A percentile compares a stretch with the other conserved stretches of the same genome.
Evolutionary conservation across 176 grass and related monocot species (phyloP).

Genomic region (Oryza meyeriana): DNA sequence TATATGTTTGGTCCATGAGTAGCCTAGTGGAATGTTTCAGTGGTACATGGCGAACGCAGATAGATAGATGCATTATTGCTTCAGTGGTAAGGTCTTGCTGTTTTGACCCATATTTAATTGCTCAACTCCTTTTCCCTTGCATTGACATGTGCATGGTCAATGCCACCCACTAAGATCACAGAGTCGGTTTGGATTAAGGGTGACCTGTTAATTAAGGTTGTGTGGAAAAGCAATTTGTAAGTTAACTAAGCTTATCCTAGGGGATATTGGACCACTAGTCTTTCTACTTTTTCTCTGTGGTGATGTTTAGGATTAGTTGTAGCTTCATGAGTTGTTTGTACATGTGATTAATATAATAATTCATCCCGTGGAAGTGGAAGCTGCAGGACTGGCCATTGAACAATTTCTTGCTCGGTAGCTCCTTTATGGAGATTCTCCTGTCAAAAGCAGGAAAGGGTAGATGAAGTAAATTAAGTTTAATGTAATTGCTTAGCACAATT

Average conservation of each 20-base stretch:
- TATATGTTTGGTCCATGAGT: neutral
- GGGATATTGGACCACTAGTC: constrained; percentile 18
- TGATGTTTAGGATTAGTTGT: neutral
- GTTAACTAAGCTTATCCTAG: constrained; percentile 19
- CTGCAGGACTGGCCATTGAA: neutral
- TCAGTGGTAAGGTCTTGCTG: neutral
- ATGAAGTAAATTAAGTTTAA: neutral
- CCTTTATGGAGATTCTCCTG: neutral
- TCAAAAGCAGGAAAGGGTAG: neutral
- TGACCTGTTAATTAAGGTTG: constrained; percentile 29
- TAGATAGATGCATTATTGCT: neutral
- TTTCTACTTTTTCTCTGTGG: neutral
- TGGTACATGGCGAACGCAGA: neutral
- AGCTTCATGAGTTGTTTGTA: neutral
- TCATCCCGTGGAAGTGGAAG: neutral
- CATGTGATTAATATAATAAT: neutral
- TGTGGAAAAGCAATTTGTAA: neutral
- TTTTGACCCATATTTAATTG: neutral
- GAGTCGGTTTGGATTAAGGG: constrained; percentile 22
- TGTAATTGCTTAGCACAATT: neutral
- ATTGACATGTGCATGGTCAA: constrained; percentile 28
- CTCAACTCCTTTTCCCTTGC: neutral
- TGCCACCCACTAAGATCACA: constrained; percentile 36
- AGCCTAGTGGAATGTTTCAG: neutral
- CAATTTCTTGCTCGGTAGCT: neutral